Evolutionary conservation across 441 rosid species (phyloP).

Genomic region (Corymbia calophylla): DNA sequence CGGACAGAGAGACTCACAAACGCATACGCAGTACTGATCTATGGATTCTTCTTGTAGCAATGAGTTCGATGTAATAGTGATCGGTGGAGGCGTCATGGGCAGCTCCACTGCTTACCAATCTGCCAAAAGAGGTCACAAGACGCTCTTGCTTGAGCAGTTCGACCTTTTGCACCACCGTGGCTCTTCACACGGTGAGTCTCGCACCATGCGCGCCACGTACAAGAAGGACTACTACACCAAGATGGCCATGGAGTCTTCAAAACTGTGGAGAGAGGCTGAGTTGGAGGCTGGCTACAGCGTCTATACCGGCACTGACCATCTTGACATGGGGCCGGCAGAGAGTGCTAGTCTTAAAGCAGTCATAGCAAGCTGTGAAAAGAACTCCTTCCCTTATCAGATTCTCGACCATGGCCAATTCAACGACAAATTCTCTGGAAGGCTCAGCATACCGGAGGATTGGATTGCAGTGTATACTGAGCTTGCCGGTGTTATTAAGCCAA

Average conservation of each 20-base stretch:
- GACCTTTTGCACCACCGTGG: slow-evolving; percentile 92
- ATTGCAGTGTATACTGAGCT: slow-evolving; percentile 42
- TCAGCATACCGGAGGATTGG: slow-evolving; percentile 68
- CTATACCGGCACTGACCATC: slow-evolving; percentile 51
- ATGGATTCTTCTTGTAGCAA: not conserved
- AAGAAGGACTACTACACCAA: slow-evolving; percentile 60
- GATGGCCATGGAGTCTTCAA: slow-evolving; percentile 47
- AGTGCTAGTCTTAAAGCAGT: slow-evolving; percentile 35
- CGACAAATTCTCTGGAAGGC: slow-evolving; percentile 35
- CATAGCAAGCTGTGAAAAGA: slow-evolving; percentile 35
- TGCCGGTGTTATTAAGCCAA: slow-evolving; percentile 80
- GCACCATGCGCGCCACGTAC: slow-evolving; percentile 76
- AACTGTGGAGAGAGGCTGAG: slow-evolving; percentile 68
- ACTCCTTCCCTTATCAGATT: slow-evolving; percentile 23
- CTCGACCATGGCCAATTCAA: slow-evolving; percentile 29
- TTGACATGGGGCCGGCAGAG: slow-evolving; percentile 58
- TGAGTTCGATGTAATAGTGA: slow-evolving; percentile 49
- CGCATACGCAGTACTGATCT: not conserved
- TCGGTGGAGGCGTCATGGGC: slow-evolving; percentile 88
- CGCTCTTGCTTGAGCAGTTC: slow-evolving; percentile 72
- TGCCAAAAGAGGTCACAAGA: slow-evolving; percentile 48
- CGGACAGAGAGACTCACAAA: not conserved
- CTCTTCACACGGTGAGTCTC: slow-evolving; percentile 96
- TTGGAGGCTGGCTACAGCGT: slow-evolving; percentile 69
- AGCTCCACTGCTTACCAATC: slow-evolving; percentile 69